Evolutionary conservation across 768 basidiomycete species (phyloP), one percentile per base, ranked within the genome.

Genomic region (Termitomyces heimii): DNA sequence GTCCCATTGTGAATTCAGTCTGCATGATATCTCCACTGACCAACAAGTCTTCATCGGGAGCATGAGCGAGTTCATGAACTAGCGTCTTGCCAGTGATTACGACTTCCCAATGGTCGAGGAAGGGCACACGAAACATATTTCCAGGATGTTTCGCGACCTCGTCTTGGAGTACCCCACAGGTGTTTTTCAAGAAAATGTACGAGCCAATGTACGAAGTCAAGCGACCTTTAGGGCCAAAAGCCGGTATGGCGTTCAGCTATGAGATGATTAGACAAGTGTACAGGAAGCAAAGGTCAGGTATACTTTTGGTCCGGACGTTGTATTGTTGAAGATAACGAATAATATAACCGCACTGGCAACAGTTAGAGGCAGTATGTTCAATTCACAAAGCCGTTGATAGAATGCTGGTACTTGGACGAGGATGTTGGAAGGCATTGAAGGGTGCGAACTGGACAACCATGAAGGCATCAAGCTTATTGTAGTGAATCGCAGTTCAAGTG

Each of bases 31-130:
- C 54, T 16, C 26, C 52, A 13, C 34, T 48, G 14, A 48, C 54
- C 2, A 32, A 47, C 22, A 55, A 39, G 16, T 55, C 54, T 2
- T 48, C 34, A n/a, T 55, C 54, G 5, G 1, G 54, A 47, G 54
- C 54, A 26, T 55, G 45, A 7, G 43, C 54, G 18, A 55, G 32
- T n/a, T 55, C 54, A 28, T 37, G 47, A 29, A 55, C 48, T 6
- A 47, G 39, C 20, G 37, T 18, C 28, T 48, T 55, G 1, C 45
- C 45, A 12, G 24, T 55, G 5, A 55, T 22, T 2, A 55, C 54
- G 3, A 55, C 54, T 39, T 55, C 54, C 54, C 54, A 55, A 20
- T 55, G 54, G n/a, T 55, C 54, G n/a, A 55, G 35, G 13, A 55
- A 55, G 18, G 52, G 52, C 2, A 53, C 52, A 28, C 52, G 52